Evolutionary conservation across 805 yeast genomes (phyloP).

Genomic region (Candida xyloterini): DNA sequence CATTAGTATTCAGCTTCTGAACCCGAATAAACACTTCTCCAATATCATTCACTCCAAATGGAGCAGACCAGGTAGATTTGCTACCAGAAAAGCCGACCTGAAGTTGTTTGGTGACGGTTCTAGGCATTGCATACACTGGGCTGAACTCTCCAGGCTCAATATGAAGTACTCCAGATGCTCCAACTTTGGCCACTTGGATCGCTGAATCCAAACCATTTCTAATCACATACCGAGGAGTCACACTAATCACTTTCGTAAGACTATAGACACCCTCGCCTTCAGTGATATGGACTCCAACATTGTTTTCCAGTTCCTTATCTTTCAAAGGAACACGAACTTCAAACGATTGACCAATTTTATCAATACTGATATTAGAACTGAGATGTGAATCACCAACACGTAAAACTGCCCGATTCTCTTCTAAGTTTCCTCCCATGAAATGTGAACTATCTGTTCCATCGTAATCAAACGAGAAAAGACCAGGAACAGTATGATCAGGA

Average conservation of each 20-base stretch:
- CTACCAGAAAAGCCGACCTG: constrained; percentile 55
- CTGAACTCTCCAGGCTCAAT: constrained; percentile 45
- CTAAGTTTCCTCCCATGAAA: constrained; percentile 31
- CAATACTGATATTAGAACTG: constrained; percentile 77
- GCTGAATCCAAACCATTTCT: constrained; percentile 57
- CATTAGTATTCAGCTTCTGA: constrained; percentile 50
- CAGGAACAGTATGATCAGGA: constrained; percentile 46
- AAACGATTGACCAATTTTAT: constrained; percentile 80
- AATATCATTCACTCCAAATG: constrained; percentile 77
- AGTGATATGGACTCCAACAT: constrained; percentile 67
- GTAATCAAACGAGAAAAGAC: constrained; percentile 79
- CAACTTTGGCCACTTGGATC: constrained; percentile 64
- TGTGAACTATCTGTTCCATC: constrained; percentile 37
- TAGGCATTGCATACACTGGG: constrained; percentile 65
- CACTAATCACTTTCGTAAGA: constrained; percentile 69
- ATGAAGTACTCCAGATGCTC: constrained; percentile 50
- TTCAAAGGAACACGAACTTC: constrained; percentile 48
- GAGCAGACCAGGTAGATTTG: constrained; percentile 76
- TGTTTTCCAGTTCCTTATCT: constrained; percentile 56
- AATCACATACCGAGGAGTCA: constrained; percentile 80
- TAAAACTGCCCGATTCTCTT: constrained; percentile 63
- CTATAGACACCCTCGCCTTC: constrained; percentile 88
- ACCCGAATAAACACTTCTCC: constrained; percentile 80
- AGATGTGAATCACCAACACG: constrained; percentile 66
- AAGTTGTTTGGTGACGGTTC: constrained; percentile 56